These are phyloP conservation scores for Oryza longistaminata DNA, from an alignment of 176 grass and related monocot species.

Conservation along the genomic window DNA sequence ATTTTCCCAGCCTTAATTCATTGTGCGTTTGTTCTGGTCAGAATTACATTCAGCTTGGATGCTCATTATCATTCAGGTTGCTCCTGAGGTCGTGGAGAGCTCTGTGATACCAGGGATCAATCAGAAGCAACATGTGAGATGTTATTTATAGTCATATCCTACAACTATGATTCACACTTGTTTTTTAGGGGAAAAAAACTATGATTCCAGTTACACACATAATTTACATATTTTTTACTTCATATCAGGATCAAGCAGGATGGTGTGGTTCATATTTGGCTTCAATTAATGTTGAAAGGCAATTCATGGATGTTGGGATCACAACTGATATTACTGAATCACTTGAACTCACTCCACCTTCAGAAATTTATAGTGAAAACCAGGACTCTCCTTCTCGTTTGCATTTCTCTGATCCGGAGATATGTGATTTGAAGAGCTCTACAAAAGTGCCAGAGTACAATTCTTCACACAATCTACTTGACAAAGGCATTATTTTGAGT, in stretches of 20 bases:
- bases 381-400: constrained; percentile 34
- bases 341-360: constrained; percentile 41
- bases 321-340: constrained; percentile 36
- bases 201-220: neutral
- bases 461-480: constrained; percentile 34
- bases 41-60: constrained; percentile 6
- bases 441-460: constrained; percentile 7
- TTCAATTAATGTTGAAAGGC: constrained; percentile 19
- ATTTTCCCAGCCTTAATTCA: neutral
- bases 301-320: constrained; percentile 27
- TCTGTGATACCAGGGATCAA: constrained; percentile 5
- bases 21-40: constrained; percentile 13
- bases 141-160: neutral
- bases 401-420: constrained; percentile 18
- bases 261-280: constrained; percentile 30
- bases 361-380: constrained; percentile 43
- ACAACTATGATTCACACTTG: neutral
- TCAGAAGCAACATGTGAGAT: constrained; percentile 31
- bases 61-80: constrained; percentile 44
- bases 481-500: constrained; percentile 14
- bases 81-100: constrained; percentile 11
- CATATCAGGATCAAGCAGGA: constrained; percentile 31
- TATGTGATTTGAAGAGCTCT: constrained; percentile 19
- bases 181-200: too few species aligned
- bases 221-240: constrained; percentile 35